A percentile compares a stretch with the other conserved stretches of the same genome.
phyloP scores from a whole-genome alignment of 257 asterid genomes.

The Apocynum venetum region DNA sequence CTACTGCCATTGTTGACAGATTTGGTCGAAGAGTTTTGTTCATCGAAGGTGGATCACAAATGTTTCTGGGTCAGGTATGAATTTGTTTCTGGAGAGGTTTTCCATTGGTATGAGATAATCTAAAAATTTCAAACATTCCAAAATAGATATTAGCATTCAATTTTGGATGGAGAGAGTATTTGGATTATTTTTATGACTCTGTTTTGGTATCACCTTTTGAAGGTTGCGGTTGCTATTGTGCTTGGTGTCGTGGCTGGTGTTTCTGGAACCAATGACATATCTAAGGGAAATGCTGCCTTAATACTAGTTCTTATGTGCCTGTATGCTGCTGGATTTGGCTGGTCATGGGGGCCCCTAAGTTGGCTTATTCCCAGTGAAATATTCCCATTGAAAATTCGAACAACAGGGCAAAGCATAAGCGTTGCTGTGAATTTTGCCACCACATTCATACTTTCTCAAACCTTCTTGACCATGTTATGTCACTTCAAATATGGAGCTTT shows the following conservation, averaged over 20 bases:
- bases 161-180: too few relatives aligned
- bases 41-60: constrained; percentile 18
- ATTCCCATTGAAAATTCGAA: constrained; percentile 18
- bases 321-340: constrained; percentile 17
- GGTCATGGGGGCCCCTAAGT: constrained; percentile 23
- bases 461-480: constrained; percentile 13
- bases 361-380: constrained; percentile 21
- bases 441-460: constrained; percentile 9
- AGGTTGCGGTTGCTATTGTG: not conserved
- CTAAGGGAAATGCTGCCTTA: not conserved
- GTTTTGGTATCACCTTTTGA: not conserved
- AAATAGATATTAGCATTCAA: too few relatives aligned
- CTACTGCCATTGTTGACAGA: constrained; percentile 12
- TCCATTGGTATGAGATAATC: too few relatives aligned
- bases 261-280: not conserved
- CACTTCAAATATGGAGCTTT: constrained; percentile 19
- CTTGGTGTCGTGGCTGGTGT: not conserved
- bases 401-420: constrained; percentile 23
- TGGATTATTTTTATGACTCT: not conserved
- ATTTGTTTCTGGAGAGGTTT: too few relatives aligned
- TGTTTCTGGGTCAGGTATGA: constrained; percentile 12
- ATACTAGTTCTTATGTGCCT: constrained; percentile 6
- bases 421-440: constrained; percentile 13
- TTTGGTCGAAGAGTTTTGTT: constrained; percentile 16
- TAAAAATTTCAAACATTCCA: too few relatives aligned